Evolutionary conservation across 306 rosid species (phyloP), one percentile per base, ranked within the genome.

Genomic region (Trifolium subterraneum): DNA sequence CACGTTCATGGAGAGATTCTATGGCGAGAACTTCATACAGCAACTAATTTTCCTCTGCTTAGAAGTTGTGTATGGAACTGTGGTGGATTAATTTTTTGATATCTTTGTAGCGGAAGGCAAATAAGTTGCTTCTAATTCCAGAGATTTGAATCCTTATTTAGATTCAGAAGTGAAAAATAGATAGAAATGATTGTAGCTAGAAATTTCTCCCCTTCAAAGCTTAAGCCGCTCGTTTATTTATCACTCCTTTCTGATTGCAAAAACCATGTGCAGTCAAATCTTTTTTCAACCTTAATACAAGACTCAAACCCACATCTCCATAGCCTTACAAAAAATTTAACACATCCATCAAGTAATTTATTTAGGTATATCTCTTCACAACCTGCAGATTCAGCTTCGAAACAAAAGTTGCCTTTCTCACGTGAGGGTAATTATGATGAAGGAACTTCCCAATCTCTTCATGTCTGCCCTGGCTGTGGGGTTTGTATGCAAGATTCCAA

Each of bases 371-470:
- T 79, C 74, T 78, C 84, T 67, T 74, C 83, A 22, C 75, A 75
- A 25, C 44, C 76, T 20, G 73, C 64, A 71, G 70, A 67, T 54
- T 79, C 77, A 72, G 22, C 61, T 44, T 12, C 35, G 2, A 65
- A 74, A 50, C 76, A 81, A 58, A 81, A 74, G 5, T 71, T 84
- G 11, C 65, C 80, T 12, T 85, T 91, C 60, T 79, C 78, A 48
- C 97, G 96, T 12, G 98, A 93, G 11, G 98, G 98, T 29, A 93
- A 93, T 79, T 93, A 72, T 23, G 91, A 88, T 50, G 98, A 89
- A 80, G 51, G 80, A 35, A 38, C 68, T 60, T 65, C 91, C 71
- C 72, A 42, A 51, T 70, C 79, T 56, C 64, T 65, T 70, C 67
- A 14, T 38, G 88, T 91, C 45, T 93, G 97, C 85, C 93, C 89